phyloP scores from a whole-genome alignment of 2,329 filamentous ascomycete species.

The Trichoderma sp. region DNA sequence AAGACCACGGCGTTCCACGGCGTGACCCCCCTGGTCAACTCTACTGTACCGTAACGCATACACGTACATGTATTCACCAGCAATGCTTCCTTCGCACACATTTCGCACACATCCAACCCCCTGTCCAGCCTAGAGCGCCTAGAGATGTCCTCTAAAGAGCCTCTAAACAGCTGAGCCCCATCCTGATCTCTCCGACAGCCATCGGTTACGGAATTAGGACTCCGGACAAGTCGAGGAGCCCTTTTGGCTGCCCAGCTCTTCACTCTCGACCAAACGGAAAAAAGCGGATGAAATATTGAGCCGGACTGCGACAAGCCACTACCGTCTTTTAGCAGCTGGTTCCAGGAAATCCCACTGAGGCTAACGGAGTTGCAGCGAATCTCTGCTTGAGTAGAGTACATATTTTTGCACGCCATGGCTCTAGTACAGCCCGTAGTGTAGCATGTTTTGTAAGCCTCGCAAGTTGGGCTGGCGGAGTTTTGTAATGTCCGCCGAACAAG shows the following conservation, averaged over 20 bases:
- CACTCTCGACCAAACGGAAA: not conserved
- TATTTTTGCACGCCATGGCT: not conserved
- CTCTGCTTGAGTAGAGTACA: not conserved
- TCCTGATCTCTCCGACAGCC: not conserved
- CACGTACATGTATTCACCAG: not conserved
- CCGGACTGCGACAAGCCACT: conserved; percentile 1
- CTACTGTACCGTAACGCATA: not conserved
- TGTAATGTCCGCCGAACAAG: conserved; percentile 5
- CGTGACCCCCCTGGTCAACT: not conserved
- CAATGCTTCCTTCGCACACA: not conserved
- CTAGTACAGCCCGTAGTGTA: not conserved
- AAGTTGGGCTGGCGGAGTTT: not conserved
- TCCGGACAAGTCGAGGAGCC: not conserved
- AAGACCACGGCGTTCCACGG: not conserved
- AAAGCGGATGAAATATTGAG: conserved; percentile 9
- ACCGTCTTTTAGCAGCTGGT: not conserved
- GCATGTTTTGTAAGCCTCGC: not conserved
- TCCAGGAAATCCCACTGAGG: not conserved
- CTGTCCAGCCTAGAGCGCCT: not conserved
- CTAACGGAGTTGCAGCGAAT: not conserved
- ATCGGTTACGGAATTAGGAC: not conserved
- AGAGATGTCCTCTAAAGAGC: not conserved
- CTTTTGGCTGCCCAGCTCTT: not conserved
- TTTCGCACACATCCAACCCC: not conserved
- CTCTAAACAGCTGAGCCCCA: not conserved